Conservation (phyloP, 495 filamentous ascomycete species). For the Aspergillus leporis region DNA sequence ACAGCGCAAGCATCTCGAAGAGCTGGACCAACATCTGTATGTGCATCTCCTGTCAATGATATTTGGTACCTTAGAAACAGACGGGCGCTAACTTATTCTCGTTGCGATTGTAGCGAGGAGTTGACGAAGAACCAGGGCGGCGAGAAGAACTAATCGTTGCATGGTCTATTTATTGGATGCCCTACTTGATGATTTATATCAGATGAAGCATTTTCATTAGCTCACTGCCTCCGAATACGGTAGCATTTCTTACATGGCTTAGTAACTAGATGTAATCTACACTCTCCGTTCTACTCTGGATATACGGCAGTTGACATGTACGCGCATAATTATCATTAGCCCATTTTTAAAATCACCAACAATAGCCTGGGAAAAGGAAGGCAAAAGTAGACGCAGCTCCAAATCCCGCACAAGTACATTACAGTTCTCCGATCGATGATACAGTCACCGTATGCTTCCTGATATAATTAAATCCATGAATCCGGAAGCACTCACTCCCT, state of each 20-base stretch:
- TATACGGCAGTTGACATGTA: background rate
- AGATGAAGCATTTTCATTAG: slow-evolving; percentile 4
- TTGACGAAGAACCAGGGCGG: slow-evolving; percentile 66
- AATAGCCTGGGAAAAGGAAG: slow-evolving; percentile 3
- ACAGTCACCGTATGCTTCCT: background rate
- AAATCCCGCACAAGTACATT: slow-evolving; percentile 11
- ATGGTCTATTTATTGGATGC: background rate
- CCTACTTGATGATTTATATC: background rate
- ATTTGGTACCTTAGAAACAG: background rate
- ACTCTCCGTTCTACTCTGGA: background rate
- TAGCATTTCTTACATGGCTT: background rate
- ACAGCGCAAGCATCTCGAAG: slow-evolving; percentile 78
- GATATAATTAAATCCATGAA: slow-evolving; percentile 7
- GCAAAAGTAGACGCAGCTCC: slow-evolving; percentile 1
- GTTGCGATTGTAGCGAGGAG: slow-evolving; percentile 55
- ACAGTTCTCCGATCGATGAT: slow-evolving; percentile 2
- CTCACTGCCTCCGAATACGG: background rate
- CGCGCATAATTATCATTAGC: slow-evolving; percentile 16
- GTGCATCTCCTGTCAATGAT: slow-evolving; percentile 25
- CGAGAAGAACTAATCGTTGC: slow-evolving; percentile 64
- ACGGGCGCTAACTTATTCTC: slow-evolving; percentile 4
- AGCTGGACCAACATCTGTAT: slow-evolving; percentile 83
- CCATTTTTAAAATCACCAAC: slow-evolving; percentile 8
- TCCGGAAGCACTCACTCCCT: slow-evolving; percentile 11
- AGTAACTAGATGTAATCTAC: slow-evolving; percentile 6